Conservation (phyloP, 139 green algal genomes). For the Pedinophyceae sp. region DNA sequence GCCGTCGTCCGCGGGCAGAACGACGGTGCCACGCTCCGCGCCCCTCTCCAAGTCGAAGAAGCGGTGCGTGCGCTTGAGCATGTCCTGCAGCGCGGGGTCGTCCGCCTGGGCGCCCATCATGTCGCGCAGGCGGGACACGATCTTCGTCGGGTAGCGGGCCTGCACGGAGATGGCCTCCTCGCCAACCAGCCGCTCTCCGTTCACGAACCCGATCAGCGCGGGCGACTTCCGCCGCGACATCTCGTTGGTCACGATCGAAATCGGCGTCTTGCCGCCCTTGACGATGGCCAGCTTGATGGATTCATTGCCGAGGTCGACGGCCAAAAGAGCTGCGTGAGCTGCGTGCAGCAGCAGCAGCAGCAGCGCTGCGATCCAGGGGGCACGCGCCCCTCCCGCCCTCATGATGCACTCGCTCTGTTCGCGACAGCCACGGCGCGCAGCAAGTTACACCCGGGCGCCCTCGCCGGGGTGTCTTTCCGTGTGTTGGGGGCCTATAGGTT, state of each 20-base stretch:
- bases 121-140: conserved; percentile 52
- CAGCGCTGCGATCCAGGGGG: not conserved
- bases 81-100: conserved; percentile 19
- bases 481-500: too few relatives aligned
- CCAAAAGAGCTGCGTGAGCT: conserved; percentile 34
- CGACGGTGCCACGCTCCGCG: conserved; percentile 23
- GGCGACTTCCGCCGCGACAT: conserved; percentile 83
- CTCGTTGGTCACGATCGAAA: conserved; percentile 86
- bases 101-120: conserved; percentile 53
- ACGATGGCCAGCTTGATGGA: conserved; percentile 84
- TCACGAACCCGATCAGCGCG: conserved; percentile 63
- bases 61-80: conserved; percentile 36
- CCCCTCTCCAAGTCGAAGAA: conserved; percentile 53
- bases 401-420: too few relatives aligned
- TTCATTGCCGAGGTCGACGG: conserved; percentile 83
- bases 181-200: conserved; percentile 66
- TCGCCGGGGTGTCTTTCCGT: too few relatives aligned
- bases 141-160: conserved; percentile 51
- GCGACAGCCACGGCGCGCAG: too few relatives aligned
- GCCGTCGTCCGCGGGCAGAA: conserved; percentile 23
- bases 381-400: not conserved
- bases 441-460: too few relatives aligned
- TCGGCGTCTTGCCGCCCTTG: conserved; percentile 61
- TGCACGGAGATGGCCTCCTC: conserved; percentile 68
- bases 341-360: not conserved